Percentiles rank a stretch among this genome's conserved stretches.
Evolutionary conservation across 768 basidiomycete species (phyloP).

Genomic region (Filobasidium floriforme): DNA sequence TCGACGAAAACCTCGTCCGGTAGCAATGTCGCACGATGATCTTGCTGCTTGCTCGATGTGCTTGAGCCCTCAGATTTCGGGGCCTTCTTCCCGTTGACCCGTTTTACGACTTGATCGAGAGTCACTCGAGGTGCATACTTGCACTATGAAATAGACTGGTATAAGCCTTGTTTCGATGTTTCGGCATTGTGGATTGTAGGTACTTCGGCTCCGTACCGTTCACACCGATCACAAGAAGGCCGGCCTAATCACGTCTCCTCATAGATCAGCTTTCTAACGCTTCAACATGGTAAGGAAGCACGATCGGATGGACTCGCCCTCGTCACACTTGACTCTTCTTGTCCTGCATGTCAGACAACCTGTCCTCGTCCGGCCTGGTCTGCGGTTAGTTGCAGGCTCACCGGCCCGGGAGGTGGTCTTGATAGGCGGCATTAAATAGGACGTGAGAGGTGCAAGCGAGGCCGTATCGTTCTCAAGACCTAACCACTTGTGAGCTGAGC

Average conservation of each 20-base stretch:
- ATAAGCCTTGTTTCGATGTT: not conserved
- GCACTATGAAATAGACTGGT: not conserved
- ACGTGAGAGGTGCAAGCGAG: too few relatives aligned
- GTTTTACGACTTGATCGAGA: too few relatives aligned
- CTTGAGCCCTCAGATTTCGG: too few relatives aligned
- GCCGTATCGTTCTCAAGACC: too few relatives aligned
- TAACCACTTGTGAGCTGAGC: too few relatives aligned
- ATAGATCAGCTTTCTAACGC: not conserved
- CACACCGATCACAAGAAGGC: not conserved
- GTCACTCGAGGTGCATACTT: not conserved
- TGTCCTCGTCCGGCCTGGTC: not conserved
- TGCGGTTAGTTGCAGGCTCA: too few relatives aligned
- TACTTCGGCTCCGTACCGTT: not conserved
- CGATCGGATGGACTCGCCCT: not conserved
- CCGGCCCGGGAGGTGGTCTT: too few relatives aligned
- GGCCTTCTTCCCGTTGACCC: too few relatives aligned
- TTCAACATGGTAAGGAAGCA: not conserved
- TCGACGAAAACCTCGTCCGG: too few relatives aligned
- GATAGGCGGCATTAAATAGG: too few relatives aligned
- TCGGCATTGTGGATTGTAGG: not conserved
- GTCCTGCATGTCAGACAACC: slow-evolving; percentile 1
- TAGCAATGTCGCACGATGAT: too few relatives aligned
- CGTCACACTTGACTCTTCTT: not conserved
- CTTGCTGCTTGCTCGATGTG: too few relatives aligned
- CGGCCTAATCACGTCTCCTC: not conserved